Base-by-base conservation (phyloP, 768 basidiomycete species). In the Favolaschia claudopus region DNA sequence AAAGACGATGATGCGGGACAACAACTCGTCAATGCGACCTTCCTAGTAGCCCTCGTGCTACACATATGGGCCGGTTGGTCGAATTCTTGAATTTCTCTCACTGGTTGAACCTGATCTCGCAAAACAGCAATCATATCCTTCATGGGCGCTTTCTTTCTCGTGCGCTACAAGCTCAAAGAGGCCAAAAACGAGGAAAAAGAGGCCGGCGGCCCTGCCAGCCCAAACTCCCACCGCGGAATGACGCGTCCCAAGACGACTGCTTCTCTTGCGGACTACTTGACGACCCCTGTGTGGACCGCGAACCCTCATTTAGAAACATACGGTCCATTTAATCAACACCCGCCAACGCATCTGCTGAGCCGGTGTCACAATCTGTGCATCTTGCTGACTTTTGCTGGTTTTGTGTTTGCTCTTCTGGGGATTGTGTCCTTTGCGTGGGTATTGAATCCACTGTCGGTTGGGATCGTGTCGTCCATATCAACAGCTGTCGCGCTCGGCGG, bases 231-330 rank as follows among this genome's bases (percentile, higher is more conserved):
- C 27, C 43, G 24, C 37, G 45, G 39, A 20, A 52, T n/a, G 9
- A 10, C 17, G 43, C 52, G 38, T 7, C 55, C 63, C 28, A 42
- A 54, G 27, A 70, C 72, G 24, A 60, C 66, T 0, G 19, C 39
- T 20, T 60, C 58, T 37, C 36, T 53, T 12, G 20, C 8, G 7
- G 12, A 25, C 10, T 42, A 42, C 9, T 25, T 36, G 24, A 22
- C 49, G 61, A 62, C 19, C 45, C 19, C 70, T 4, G 72, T 84
- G 27, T 77, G 79, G 65, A 80, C 78, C 6, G 59, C 69, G 19
- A 75, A 84, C 63, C 85, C 85, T 6, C 83, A 82, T 50, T 60
- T 87, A 8, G 82, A 82, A 45, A 79, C 79, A 59, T 79, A 84
- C 20, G 83, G 83, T 9, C 78, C 75, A 5, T 83, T 85, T 68